phyloP scores from a whole-genome alignment of 1,139 yeast species.

The Wickerhamiella infanticola region DNA sequence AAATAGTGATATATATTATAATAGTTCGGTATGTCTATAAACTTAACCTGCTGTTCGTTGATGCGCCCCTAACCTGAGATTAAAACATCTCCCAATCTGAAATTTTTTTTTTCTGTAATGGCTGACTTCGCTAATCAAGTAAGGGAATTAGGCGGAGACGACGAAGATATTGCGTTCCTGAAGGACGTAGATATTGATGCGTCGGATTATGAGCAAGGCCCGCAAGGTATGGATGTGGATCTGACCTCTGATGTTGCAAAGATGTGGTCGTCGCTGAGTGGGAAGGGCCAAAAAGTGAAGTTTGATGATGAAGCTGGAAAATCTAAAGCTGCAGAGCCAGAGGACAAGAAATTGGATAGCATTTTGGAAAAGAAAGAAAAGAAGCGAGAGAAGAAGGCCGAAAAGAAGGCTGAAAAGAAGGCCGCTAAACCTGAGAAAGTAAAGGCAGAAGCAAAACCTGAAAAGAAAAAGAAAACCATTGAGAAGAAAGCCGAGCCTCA shows the following conservation, averaged over 20 bases:
- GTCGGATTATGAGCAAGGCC: conserved; percentile 30
- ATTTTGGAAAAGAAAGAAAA: conserved; percentile 17
- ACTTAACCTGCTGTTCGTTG: background rate
- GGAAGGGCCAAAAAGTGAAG: conserved; percentile 12
- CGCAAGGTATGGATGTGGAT: conserved; percentile 10
- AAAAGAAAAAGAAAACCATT: conserved; percentile 1
- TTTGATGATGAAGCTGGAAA: conserved; percentile 5
- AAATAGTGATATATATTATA: background rate
- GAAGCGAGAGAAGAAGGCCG: conserved; percentile 13
- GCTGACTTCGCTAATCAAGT: conserved; percentile 9
- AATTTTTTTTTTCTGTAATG: background rate
- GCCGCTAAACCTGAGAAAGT: conserved; percentile 16
- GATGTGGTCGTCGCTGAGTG: conserved; percentile 39
- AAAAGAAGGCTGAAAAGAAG: conserved; percentile 14
- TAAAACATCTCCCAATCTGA: background rate
- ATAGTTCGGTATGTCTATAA: background rate
- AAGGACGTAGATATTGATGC: conserved; percentile 31
- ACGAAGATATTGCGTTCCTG: conserved; percentile 43
- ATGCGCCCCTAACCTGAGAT: background rate
- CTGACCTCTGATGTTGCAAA: conserved; percentile 37
- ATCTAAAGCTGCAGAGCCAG: conserved; percentile 6
- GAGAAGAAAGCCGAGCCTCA: conserved; percentile 10
- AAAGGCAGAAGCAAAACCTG: conserved; percentile 8
- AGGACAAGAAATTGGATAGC: conserved; percentile 20
- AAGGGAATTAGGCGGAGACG: conserved; percentile 44